Evolutionary conservation across 495 filamentous ascomycete genomes (phyloP).

Genomic region (Cudoniella acicularis): DNA sequence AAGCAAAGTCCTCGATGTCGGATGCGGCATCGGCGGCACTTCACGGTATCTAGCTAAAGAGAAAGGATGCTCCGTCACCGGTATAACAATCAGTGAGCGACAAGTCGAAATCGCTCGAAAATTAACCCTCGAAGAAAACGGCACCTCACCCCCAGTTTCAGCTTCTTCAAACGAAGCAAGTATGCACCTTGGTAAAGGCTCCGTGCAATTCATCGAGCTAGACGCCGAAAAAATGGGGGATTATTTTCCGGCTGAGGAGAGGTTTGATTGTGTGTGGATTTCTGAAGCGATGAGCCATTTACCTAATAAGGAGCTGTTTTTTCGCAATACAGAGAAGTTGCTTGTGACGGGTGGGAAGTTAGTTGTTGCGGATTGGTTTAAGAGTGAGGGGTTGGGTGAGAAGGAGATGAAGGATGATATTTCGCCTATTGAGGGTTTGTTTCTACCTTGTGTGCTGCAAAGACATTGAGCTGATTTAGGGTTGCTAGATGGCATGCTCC

Average conservation of each 20-base stretch:
- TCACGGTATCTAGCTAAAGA: slow-evolving; percentile 46
- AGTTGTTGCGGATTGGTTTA: slow-evolving; percentile 56
- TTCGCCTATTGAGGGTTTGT: slow-evolving; percentile 22
- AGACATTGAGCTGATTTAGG: slow-evolving; percentile 11
- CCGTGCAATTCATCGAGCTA: slow-evolving; percentile 49
- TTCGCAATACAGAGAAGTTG: slow-evolving; percentile 41
- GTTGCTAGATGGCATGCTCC: slow-evolving; percentile 54
- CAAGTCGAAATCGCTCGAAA: slow-evolving; percentile 49
- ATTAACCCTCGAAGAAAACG: slow-evolving; percentile 35
- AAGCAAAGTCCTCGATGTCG: slow-evolving; percentile 47
- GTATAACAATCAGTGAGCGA: slow-evolving; percentile 53
- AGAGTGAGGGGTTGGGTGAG: slow-evolving; percentile 38
- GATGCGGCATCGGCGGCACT: slow-evolving; percentile 55
- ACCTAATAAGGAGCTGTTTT: slow-evolving; percentile 53
- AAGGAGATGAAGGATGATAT: slow-evolving; percentile 46
- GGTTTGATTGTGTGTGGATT: slow-evolving; percentile 56
- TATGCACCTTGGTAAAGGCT: slow-evolving; percentile 34
- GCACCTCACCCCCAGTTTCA: not conserved
- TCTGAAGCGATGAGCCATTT: slow-evolving; percentile 56
- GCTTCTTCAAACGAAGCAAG: slow-evolving; percentile 12
- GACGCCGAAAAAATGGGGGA: slow-evolving; percentile 57
- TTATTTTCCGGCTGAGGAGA: slow-evolving; percentile 31
- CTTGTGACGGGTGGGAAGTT: slow-evolving; percentile 41
- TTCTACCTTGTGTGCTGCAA: too few species aligned
- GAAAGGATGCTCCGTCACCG: slow-evolving; percentile 44